Conservation (phyloP, 805 yeast species). For the Ascoidea asiatica region DNA sequence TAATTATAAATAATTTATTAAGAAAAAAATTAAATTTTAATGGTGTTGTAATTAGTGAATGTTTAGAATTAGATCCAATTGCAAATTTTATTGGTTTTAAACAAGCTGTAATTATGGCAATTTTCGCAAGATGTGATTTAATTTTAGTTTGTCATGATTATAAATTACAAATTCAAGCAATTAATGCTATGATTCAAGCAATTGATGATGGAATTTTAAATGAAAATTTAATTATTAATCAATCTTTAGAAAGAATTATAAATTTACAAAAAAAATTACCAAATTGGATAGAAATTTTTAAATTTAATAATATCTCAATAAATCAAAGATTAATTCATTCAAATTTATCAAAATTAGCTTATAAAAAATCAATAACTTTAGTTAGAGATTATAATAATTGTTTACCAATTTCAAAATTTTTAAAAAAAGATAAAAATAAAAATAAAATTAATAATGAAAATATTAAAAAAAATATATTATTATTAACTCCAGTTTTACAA, state of each 20-base stretch:
- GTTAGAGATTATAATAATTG: too few relatives aligned
- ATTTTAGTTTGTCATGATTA: conserved; percentile 48
- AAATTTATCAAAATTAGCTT: too few relatives aligned
- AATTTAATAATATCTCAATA: too few relatives aligned
- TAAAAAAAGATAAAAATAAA: too few relatives aligned
- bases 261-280: conserved; percentile 27
- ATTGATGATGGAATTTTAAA: conserved; percentile 19
- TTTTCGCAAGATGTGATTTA: conserved; percentile 53
- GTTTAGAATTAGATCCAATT: conserved; percentile 49
- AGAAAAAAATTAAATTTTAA: conserved; percentile 37
- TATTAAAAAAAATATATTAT: too few relatives aligned
- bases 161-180: conserved; percentile 41
- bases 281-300: conserved; percentile 30
- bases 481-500: too few relatives aligned
- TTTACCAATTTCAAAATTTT: too few relatives aligned
- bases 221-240: conserved; percentile 26
- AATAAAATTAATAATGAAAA: too few relatives aligned
- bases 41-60: conserved; percentile 46
- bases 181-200: conserved; percentile 28
- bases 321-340: too few relatives aligned
- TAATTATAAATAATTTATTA: conserved; percentile 33
- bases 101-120: conserved; percentile 50
- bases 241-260: conserved; percentile 29
- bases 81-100: conserved; percentile 51
- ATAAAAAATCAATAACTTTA: too few relatives aligned